phyloP scores from a whole-genome alignment of 495 filamentous ascomycete genomes.

The Xylaria castorea region DNA sequence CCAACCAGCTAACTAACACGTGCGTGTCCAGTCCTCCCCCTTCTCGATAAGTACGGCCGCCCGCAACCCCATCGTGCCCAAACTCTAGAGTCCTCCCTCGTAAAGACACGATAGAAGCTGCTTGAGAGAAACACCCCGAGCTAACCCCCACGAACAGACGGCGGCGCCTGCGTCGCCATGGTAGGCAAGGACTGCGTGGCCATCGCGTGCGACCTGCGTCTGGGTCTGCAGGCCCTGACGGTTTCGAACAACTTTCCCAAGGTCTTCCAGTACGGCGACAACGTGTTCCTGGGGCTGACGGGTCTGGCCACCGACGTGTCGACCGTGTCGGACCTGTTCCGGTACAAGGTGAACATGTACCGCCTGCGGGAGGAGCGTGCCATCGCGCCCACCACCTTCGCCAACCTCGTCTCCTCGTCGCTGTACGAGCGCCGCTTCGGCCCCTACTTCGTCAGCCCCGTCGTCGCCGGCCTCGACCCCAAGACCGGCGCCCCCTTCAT shows the following conservation, averaged over 20 bases:
- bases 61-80: background rate
- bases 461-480: slow-evolving; percentile 91
- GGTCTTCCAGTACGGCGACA: slow-evolving; percentile 94
- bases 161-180: slow-evolving; percentile 97
- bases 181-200: slow-evolving; percentile 99
- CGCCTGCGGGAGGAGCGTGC: slow-evolving; percentile 95
- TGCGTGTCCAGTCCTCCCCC: slow-evolving; percentile 65
- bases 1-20: slow-evolving; percentile 28
- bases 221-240: slow-evolving; percentile 94
- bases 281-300: slow-evolving; percentile 92
- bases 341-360: slow-evolving; percentile 99
- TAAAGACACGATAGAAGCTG: slow-evolving; percentile 13
- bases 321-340: slow-evolving; percentile 95
- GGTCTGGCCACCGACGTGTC: slow-evolving; percentile 94
- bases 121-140: slow-evolving; percentile 24
- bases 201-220: slow-evolving; percentile 97
- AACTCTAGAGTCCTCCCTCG: slow-evolving; percentile 7
- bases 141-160: slow-evolving; percentile 66
- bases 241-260: slow-evolving; percentile 99
- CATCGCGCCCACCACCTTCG: slow-evolving; percentile 92
- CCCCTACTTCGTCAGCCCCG: slow-evolving; percentile 92
- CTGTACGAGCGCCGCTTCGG: slow-evolving; percentile 97
- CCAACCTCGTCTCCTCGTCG: slow-evolving; percentile 88
- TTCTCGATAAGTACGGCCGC: slow-evolving; percentile 83
- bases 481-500: slow-evolving; percentile 95